These are phyloP conservation scores for Exophiala xenobiotica DNA, from an alignment of 2,329 filamentous ascomycete genomes.

Conservation along the genomic window DNA sequence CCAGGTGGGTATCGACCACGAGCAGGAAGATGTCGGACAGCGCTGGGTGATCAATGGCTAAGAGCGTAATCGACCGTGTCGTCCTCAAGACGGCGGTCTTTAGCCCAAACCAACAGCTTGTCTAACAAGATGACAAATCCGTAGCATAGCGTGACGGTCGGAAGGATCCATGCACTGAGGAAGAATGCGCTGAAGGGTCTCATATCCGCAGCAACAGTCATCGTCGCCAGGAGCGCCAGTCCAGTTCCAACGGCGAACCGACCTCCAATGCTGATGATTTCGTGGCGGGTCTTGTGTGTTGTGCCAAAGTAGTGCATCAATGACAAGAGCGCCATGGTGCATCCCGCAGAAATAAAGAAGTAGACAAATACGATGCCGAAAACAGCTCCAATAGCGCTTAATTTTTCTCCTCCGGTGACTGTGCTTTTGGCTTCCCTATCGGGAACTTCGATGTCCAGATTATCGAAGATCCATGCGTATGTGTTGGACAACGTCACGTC, in stretches of 20 bases:
- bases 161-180: not conserved
- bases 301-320: slow-evolving; percentile 5
- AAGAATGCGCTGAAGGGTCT: not conserved
- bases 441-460: not conserved
- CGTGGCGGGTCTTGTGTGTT: not conserved
- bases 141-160: not conserved
- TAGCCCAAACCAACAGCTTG: not conserved
- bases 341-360: slow-evolving; percentile 2
- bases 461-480: not conserved
- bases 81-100: not conserved
- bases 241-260: not conserved
- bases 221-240: not conserved
- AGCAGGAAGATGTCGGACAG: too few species aligned
- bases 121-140: not conserved
- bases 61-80: not conserved
- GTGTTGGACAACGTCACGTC: not conserved
- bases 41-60: too few species aligned
- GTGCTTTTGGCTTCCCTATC: not conserved
- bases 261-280: not conserved
- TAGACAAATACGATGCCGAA: slow-evolving; percentile 1
- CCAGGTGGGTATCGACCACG: too few species aligned
- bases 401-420: not conserved
- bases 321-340: not conserved
- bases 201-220: not conserved
- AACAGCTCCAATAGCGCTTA: not conserved